Base-by-base conservation (phyloP, 192 early-diverging fungal species). In the Linnemannia exigua region DNA sequence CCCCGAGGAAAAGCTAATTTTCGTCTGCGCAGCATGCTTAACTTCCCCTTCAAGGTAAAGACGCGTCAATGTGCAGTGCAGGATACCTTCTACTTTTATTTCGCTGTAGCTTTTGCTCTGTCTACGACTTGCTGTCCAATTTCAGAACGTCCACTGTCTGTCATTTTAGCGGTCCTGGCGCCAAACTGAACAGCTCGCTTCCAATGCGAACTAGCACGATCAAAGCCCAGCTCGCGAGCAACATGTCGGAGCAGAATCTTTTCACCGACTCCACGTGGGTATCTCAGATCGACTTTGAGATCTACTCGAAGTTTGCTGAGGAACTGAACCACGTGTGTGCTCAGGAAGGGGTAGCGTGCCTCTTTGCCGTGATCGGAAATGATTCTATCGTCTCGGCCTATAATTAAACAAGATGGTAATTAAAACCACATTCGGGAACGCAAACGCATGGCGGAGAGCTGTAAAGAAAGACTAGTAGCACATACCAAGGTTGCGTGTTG, bases 121-220 rank as follows among this genome's bases (percentile, higher is more conserved):
- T 79, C 47, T 19, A 86, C 84, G 11, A 86, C 70, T 20, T 79
- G 77, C 68, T 86, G 84, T 17, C 84, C 84, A 35, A 86, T 80
- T 51, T 86, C 84, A 25, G 77, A 72, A 4, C 84, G 74, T 9
- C 84, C 84, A 41, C 78, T 70, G 22, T 86, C 84, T 15, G 92
- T 93, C 97, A 99, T 98, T 88, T 97, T 97, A n/a, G 98, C 98
- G 0, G 96, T 97, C 28, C 96, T 91, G 0, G 97, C 96, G 8
- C 98, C 98, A 92, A 99, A 99, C 87, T 99, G 98, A 66, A 99
- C 96, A 4, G 98, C 98, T n/a, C 97, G 89, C 79, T 99, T 99
- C 90, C 92, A 95, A 79, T 95, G 93, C 28, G 80, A 87, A 70
- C 83, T 92, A 50, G 94, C 94, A n/a, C 91, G 72, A 0, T 25